These are phyloP conservation scores for Didymella glomerata DNA, from an alignment of 2,329 filamentous ascomycete genomes.

Conservation along the genomic window DNA sequence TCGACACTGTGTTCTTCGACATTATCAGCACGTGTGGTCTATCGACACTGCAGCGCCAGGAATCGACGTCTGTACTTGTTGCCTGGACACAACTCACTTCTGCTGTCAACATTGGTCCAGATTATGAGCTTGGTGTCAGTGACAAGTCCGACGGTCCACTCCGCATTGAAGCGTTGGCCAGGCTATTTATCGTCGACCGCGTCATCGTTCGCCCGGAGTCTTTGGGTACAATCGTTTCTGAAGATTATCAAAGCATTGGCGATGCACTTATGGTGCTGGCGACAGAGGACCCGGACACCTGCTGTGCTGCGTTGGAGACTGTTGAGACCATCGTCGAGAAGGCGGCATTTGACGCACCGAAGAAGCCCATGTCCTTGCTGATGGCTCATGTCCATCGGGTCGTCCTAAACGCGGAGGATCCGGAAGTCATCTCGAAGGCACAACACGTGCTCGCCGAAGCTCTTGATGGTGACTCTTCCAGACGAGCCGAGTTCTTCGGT, in stretches of 20 bases:
- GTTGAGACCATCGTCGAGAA: conserved; percentile 32
- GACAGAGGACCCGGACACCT: conserved; percentile 39
- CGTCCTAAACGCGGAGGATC: conserved; percentile 27
- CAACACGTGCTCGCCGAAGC: conserved; percentile 38
- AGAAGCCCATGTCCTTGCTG: conserved; percentile 31
- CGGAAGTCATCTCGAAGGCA: conserved; percentile 43
- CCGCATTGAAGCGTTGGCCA: conserved; percentile 32
- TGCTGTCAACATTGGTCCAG: conserved; percentile 33
- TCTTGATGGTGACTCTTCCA: conserved; percentile 21
- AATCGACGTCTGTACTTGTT: conserved; percentile 26
- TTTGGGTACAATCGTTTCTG: conserved; percentile 23
- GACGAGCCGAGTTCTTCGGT: conserved; percentile 29
- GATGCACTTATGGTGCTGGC: conserved; percentile 37
- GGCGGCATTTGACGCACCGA: conserved; percentile 14
- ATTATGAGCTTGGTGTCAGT: conserved; percentile 26
- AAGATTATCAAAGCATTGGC: conserved; percentile 34
- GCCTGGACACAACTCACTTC: conserved; percentile 34
- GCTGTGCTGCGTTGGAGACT: conserved; percentile 33
- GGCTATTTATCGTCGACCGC: conserved; percentile 39
- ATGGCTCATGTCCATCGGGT: conserved; percentile 35
- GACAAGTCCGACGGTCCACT: conserved; percentile 25
- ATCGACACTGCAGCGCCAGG: conserved; percentile 31
- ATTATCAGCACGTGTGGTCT: conserved; percentile 42
- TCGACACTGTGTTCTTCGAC: conserved; percentile 50
- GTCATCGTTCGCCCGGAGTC: conserved; percentile 31